Base-by-base conservation (phyloP, 768 basidiomycete species). In the Mrakia gelida region DNA sequence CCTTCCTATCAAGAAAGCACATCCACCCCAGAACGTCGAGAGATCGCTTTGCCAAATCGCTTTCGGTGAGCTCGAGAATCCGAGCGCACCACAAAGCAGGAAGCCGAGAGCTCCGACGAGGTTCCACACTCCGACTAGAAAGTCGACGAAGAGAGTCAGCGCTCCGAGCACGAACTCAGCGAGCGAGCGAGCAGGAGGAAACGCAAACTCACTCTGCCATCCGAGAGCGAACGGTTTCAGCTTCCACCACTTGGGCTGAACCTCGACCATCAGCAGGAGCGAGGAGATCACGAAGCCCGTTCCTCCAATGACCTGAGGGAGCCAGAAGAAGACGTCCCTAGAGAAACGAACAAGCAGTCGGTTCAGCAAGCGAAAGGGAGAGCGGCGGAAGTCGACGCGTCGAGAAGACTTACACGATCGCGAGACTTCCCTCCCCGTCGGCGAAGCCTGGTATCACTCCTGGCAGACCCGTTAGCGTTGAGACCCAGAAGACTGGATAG, bases 1-100 rank as follows among this genome's bases (percentile, higher is more conserved):
- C 80, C 88, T 89, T 6, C 88, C 89, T 63, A 90, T 87, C 83
- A 91, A 84, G 84, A 91, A 91, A 3, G 87, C 89, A 88, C 89
- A 76, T 52, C 30, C 32, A 77, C 80, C 81, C 88, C 89, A 90
- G 80, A 88, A 90, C 0, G 89, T 90, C 8, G 85, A 85, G 67
- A 88, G 81, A 9, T 86, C 85, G 81, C 88, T 89, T 81, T 90
- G 86, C 80, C 89, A 90, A 61, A 85, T 85, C 23, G 84, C 86
- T 32, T 85, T 84, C 21, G 80, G 41, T 76, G 43, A 43, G 16
- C 75, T 75, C 0, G 85, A 86, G 73, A 87, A 89, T 0, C 89
- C 89, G 18, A 90, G 84, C 9, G 88, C 89, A 9, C 89, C 89
- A 78, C 88, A 90, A 1, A 89, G 82, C 30, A 86, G 86, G 84